These are phyloP conservation scores for Postia placenta DNA, from an alignment of 768 basidiomycete genomes.

Conservation along the genomic window DNA sequence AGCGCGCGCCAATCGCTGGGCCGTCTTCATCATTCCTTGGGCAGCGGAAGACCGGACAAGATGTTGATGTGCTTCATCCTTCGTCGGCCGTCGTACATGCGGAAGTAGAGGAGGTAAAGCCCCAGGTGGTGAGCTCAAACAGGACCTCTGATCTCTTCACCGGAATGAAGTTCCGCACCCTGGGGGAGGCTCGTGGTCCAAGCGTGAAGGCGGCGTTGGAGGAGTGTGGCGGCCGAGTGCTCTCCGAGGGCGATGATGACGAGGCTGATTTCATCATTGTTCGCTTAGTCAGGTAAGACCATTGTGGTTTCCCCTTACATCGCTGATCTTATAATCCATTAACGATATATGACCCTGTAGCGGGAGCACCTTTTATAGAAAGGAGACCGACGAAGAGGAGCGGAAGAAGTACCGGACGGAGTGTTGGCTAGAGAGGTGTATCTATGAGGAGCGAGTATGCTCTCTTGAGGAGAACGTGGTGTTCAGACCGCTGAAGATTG, in stretches of 20 bases:
- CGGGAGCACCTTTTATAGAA: conserved; percentile 61
- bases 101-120: too few relatives aligned
- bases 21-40: conserved; percentile 3
- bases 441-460: conserved; percentile 71
- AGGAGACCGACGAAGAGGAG: conserved; percentile 42
- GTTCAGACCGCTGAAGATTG: conserved; percentile 58
- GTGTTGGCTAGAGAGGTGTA: conserved; percentile 89
- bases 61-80: background rate
- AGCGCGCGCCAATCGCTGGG: conserved; percentile 5
- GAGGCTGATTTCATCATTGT: conserved; percentile 63
- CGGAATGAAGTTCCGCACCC: conserved; percentile 49
- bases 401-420: conserved; percentile 73
- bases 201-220: conserved; percentile 58
- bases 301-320: too few relatives aligned
- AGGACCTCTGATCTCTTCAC: conserved; percentile 36
- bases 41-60: background rate
- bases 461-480: conserved; percentile 60
- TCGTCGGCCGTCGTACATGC: too few relatives aligned
- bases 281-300: conserved; percentile 60
- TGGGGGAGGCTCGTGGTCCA: conserved; percentile 61
- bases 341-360: conserved; percentile 28
- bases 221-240: conserved; percentile 47
- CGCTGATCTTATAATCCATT: background rate
- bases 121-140: background rate
- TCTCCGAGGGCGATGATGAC: conserved; percentile 34